Base-by-base conservation (phyloP, 1,139 yeast genomes). In the Zygotorulaspora mrakii region DNA sequence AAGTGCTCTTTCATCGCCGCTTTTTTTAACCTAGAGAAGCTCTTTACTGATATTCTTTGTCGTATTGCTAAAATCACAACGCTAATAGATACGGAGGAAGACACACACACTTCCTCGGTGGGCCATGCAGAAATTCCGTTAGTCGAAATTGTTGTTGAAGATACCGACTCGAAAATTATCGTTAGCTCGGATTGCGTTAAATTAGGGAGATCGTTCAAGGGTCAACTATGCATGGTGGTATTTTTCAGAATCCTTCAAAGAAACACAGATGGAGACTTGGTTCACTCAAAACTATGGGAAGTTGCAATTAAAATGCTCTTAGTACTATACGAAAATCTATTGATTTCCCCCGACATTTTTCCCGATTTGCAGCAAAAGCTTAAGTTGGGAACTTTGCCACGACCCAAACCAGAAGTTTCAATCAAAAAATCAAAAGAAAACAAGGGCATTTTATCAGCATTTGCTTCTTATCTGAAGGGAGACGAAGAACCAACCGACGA, bases 401-500 rank as follows among this genome's bases (percentile, higher is more conserved):
- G 70, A 44, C 82, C 87, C 3, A 70, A 73, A 42, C 86, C 95
- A 0, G 77, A 78, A 26, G 76, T 76, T 50, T 71, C 78, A 4
- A 74, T 86, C 29, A 77, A 77, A 42, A 74, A 85, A 49, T 66
- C 77, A 0, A 78, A 77, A 42, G 71, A 77, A 17, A 74, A 71
- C 16, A 83, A 79, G 53, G 94, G 97, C 1, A 60, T 94, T 17
- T 76, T 94, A 43, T 85, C 95, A 1, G 84, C 97, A 0, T 81
- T 94, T 52, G 88, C 96, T 1, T 87, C 96, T 0, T 89, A 88
- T 55, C 73, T 94, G 62, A 85, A 94, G 50, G 94, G 96, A 11
- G 96, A 88, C 52, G 94, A 85, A 5, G 96, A 89, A 59, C 98
- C 98, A 3, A 76, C 94, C 1, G 94, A 84, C 43, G 95, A 84